Percentiles rank a stretch among this genome's conserved stretches.
These are phyloP conservation scores for Moelleriella libera DNA, from an alignment of 2,329 filamentous ascomycete species.

Conservation along the genomic window DNA sequence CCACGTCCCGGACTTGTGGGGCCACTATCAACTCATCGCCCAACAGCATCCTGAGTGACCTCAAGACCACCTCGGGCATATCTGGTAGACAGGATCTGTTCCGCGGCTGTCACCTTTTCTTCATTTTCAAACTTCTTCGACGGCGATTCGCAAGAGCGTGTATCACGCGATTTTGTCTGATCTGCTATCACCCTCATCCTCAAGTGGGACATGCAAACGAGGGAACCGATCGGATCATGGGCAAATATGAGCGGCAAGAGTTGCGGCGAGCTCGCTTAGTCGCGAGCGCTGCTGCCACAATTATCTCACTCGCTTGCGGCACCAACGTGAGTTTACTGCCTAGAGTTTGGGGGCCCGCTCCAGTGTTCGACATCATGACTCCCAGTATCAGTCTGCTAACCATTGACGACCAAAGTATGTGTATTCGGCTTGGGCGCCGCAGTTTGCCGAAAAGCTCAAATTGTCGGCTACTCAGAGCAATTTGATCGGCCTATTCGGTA, in stretches of 20 bases:
- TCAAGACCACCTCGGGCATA: no score
- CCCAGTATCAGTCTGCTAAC: not conserved
- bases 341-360: no score
- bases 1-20: no score
- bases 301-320: conserved; percentile 78
- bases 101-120: no score
- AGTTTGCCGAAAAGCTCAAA: conserved; percentile 76
- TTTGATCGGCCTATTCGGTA: conserved; percentile 73
- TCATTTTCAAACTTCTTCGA: no score
- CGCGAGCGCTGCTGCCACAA: conserved; percentile 72
- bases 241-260: conserved; percentile 15
- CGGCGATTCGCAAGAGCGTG: no score
- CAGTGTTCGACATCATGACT: not conserved
- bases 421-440: conserved; percentile 94
- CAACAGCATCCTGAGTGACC: no score
- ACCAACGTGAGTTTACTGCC: conserved; percentile 55
- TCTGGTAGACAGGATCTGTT: no score
- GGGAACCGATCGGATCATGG: not conserved
- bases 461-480: conserved; percentile 90
- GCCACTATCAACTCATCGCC: no score
- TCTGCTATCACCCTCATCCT: not conserved
- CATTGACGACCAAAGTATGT: conserved; percentile 54
- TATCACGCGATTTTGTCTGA: not conserved
- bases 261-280: conserved; percentile 55
- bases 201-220: not conserved